phyloP scores from a whole-genome alignment of 1,284 basidiomycete genomes.

The Rhodotorula sp. region DNA sequence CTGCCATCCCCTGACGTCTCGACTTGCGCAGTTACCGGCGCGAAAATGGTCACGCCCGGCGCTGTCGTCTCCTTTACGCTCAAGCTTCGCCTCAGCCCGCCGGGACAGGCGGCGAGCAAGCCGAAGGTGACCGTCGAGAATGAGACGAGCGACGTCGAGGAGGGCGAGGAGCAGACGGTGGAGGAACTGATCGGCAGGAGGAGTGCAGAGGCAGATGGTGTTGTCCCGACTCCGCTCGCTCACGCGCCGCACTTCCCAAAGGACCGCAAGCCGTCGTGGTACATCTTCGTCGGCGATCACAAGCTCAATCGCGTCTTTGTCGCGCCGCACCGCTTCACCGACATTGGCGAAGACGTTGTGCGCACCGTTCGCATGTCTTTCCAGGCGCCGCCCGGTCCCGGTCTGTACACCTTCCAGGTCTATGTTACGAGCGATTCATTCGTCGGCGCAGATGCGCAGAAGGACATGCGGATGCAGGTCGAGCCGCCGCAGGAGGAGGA shows the following conservation, averaged over 20 bases:
- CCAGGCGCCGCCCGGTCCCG: slow-evolving; percentile 84
- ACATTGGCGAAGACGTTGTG: slow-evolving; percentile 68
- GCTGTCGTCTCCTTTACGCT: slow-evolving; percentile 85
- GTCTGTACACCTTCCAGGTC: slow-evolving; percentile 85
- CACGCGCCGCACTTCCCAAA: slow-evolving; percentile 90
- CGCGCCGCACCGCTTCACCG: slow-evolving; percentile 72
- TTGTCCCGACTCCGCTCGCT: slow-evolving; percentile 61
- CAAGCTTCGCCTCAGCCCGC: slow-evolving; percentile 70
- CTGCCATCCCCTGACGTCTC: background rate
- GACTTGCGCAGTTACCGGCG: slow-evolving; percentile 74
- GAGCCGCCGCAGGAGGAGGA: slow-evolving; percentile 51
- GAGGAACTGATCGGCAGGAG: slow-evolving; percentile 65
- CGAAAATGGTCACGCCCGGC: slow-evolving; percentile 80
- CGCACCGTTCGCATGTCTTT: slow-evolving; percentile 87
- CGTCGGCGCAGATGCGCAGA: slow-evolving; percentile 73
- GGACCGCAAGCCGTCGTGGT: slow-evolving; percentile 84
- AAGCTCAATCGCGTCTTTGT: slow-evolving; percentile 88
- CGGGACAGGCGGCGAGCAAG: slow-evolving; percentile 47
- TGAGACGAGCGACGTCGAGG: slow-evolving; percentile 49
- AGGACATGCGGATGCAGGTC: slow-evolving; percentile 66
- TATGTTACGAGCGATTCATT: slow-evolving; percentile 83
- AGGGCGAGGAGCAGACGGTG: slow-evolving; percentile 62
- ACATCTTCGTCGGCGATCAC: slow-evolving; percentile 81
- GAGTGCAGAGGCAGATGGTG: slow-evolving; percentile 58
- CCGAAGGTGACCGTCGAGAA: slow-evolving; percentile 49